Evolutionary conservation across 495 filamentous ascomycete species (phyloP).

Genomic region (Tuber borchii): DNA sequence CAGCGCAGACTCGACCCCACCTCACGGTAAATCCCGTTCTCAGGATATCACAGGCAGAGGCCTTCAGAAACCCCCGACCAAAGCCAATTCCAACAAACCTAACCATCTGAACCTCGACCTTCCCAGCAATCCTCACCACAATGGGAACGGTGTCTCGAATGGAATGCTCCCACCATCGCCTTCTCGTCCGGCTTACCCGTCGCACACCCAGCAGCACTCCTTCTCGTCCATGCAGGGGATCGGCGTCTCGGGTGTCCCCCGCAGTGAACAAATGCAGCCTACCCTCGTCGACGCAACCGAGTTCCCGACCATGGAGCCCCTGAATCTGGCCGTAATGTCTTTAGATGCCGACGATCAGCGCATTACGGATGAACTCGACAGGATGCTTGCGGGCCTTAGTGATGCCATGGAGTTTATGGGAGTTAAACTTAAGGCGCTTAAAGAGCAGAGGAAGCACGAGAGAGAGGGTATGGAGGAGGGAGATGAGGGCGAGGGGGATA

Average conservation of each 20-base stretch:
- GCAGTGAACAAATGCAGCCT: slow-evolving; percentile 23
- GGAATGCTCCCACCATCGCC: slow-evolving; percentile 36
- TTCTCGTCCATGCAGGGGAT: slow-evolving; percentile 45
- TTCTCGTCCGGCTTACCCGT: slow-evolving; percentile 27
- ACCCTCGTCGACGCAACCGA: slow-evolving; percentile 26
- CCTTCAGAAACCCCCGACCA: not conserved
- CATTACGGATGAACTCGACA: slow-evolving; percentile 52
- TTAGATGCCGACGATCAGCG: slow-evolving; percentile 49
- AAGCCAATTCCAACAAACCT: slow-evolving; percentile 17
- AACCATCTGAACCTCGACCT: slow-evolving; percentile 37
- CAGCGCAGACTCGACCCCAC: slow-evolving; percentile 11
- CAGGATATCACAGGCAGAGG: slow-evolving; percentile 33
- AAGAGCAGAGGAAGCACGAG: slow-evolving; percentile 20
- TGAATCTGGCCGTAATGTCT: slow-evolving; percentile 50
- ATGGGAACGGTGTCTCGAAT: slow-evolving; percentile 12
- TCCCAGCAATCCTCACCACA: slow-evolving; percentile 10
- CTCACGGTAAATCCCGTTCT: slow-evolving; percentile 33
- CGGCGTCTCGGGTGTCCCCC: slow-evolving; percentile 49
- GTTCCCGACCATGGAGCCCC: slow-evolving; percentile 46
- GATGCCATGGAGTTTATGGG: slow-evolving; percentile 44
- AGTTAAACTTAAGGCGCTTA: slow-evolving; percentile 38
- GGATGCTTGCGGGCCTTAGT: slow-evolving; percentile 49
- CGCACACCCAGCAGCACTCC: slow-evolving; percentile 21
- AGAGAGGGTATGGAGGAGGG: slow-evolving; percentile 17
- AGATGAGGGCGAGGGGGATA: slow-evolving; percentile 18